Percentiles rank a stretch among this genome's conserved stretches.
Conservation (phyloP, 192 early-diverging fungal genomes). For the Mortierella alpina region DNA sequence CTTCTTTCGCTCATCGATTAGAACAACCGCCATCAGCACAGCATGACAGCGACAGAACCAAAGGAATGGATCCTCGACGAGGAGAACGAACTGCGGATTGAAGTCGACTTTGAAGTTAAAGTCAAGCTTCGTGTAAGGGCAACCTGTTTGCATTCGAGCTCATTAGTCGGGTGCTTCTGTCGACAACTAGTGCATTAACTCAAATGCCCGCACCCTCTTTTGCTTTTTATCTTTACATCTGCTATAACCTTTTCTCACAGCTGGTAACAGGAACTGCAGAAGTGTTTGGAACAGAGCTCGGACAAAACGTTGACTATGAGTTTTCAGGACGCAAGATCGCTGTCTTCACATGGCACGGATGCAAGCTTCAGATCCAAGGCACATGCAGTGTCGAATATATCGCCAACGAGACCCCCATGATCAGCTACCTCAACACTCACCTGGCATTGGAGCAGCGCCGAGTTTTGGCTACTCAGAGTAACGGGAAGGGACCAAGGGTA, state of each 20-base stretch:
- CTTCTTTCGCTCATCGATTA: too few species aligned
- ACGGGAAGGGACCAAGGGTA: constrained; percentile 62
- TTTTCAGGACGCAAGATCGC: constrained; percentile 89
- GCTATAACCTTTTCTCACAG: constrained; percentile 30
- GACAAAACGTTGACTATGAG: constrained; percentile 78
- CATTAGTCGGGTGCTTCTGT: not conserved
- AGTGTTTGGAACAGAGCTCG: constrained; percentile 95
- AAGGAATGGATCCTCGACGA: constrained; percentile 76
- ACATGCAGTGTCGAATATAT: constrained; percentile 83
- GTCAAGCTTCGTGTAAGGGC: constrained; percentile 77
- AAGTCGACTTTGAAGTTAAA: constrained; percentile 77
- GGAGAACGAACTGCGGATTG: constrained; percentile 93
- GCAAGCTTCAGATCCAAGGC: constrained; percentile 71
- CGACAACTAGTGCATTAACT: not conserved
- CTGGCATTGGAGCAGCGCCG: constrained; percentile 86
- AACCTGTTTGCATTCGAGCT: not conserved
- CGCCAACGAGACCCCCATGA: constrained; percentile 97
- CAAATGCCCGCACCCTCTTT: not conserved
- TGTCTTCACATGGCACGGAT: constrained; percentile 94
- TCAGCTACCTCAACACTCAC: constrained; percentile 88
- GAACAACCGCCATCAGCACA: too few species aligned
- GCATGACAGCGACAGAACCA: constrained; percentile 17
- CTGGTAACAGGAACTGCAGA: constrained; percentile 85
- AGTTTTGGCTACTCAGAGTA: constrained; percentile 54
- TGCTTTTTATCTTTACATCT: not conserved